These are phyloP conservation scores for Eucalyptus caleyi DNA, from an alignment of 345 rosid species.

Conservation along the genomic window DNA sequence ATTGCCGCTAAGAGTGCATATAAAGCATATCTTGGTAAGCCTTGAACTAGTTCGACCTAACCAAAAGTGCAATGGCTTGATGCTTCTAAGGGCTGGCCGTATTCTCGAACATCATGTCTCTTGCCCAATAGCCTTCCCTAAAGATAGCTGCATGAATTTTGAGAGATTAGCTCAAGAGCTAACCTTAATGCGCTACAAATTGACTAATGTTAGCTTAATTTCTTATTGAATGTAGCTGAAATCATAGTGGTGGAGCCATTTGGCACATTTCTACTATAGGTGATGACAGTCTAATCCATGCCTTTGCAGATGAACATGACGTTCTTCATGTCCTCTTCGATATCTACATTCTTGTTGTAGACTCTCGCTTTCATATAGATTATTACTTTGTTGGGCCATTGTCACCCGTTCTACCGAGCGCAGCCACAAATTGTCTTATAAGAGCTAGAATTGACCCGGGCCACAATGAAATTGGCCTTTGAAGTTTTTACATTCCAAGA, in stretches of 20 bases:
- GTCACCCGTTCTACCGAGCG: slow-evolving; percentile 14
- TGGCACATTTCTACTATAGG: slow-evolving; percentile 24
- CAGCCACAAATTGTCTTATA: background rate
- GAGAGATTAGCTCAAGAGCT: background rate
- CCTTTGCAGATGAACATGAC: slow-evolving; percentile 72
- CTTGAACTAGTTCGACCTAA: slow-evolving; percentile 40
- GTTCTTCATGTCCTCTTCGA: slow-evolving; percentile 21
- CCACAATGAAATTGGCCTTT: too few species aligned
- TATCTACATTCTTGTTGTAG: slow-evolving; percentile 45
- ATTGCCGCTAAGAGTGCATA: slow-evolving; percentile 39
- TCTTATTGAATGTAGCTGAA: slow-evolving; percentile 51
- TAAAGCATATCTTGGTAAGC: slow-evolving; percentile 62
- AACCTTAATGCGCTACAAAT: background rate
- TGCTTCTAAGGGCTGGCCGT: slow-evolving; percentile 50
- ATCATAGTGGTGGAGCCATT: slow-evolving; percentile 49
- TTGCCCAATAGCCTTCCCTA: slow-evolving; percentile 74
- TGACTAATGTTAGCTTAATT: background rate
- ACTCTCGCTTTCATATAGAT: slow-evolving; percentile 55
- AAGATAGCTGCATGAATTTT: slow-evolving; percentile 23
- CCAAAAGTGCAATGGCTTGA: slow-evolving; percentile 55
- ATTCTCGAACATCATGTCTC: slow-evolving; percentile 68
- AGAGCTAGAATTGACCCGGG: too few species aligned
- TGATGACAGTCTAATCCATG: slow-evolving; percentile 48
- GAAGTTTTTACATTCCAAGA: too few species aligned
- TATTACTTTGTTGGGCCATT: slow-evolving; percentile 21